A percentile compares a stretch with the other conserved stretches of the same genome.
These are phyloP conservation scores for Turnera subulata DNA, from an alignment of 345 rosid species.

Conservation along the genomic window DNA sequence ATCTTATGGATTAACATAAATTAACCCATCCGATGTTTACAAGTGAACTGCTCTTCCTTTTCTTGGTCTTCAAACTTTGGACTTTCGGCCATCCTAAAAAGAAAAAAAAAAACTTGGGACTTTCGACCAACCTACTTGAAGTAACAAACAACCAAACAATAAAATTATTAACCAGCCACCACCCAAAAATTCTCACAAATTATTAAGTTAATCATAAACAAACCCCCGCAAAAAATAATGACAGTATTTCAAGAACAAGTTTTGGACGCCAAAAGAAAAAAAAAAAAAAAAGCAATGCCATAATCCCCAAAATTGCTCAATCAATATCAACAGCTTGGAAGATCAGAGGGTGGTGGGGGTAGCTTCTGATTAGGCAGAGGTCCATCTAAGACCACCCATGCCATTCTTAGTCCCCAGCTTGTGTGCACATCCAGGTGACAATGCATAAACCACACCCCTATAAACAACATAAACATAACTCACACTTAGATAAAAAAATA, in stretches of 20 bases:
- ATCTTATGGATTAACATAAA: conserved; percentile 3
- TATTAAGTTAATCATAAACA: background rate
- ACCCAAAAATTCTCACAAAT: background rate
- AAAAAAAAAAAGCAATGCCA: no score
- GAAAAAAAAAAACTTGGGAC: no score
- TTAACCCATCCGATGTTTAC: conserved; percentile 4
- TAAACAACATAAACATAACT: background rate
- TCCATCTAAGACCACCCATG: conserved; percentile 25
- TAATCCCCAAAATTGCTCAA: background rate
- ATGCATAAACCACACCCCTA: conserved; percentile 29
- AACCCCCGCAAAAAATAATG: background rate
- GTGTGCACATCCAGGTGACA: conserved; percentile 28
- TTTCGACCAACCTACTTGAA: conserved; percentile 8
- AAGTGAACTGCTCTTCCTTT: background rate
- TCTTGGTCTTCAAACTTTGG: background rate
- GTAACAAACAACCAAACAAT: background rate
- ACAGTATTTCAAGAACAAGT: background rate
- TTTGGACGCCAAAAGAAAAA: background rate
- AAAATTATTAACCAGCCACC: background rate
- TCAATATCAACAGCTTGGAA: conserved; percentile 18
- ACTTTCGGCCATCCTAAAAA: conserved; percentile 12
- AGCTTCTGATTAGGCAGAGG: conserved; percentile 21
- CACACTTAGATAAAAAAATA: no score
- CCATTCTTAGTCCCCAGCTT: conserved; percentile 28
- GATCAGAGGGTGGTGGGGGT: conserved; percentile 26